Evolutionary conservation across 345 rosid genomes (phyloP).

Genomic region (Carallia pectinifolia): DNA sequence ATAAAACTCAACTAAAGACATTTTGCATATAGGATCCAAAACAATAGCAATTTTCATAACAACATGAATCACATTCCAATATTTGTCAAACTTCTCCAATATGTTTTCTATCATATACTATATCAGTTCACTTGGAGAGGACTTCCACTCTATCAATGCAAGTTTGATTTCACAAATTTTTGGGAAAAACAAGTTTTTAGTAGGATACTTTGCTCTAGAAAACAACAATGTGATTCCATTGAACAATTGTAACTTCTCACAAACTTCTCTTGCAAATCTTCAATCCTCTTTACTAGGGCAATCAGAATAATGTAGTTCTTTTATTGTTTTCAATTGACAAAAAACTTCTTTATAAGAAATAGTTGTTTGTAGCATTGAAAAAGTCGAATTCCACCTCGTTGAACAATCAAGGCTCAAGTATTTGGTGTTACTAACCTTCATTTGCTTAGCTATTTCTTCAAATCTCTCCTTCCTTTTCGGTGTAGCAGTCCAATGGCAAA

Average conservation of each 20-base stretch:
- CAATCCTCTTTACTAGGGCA: too few species aligned
- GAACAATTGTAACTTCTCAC: not conserved
- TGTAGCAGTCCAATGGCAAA: too few species aligned
- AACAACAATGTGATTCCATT: not conserved
- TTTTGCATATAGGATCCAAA: constrained; percentile 2
- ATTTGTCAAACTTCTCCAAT: constrained; percentile 4
- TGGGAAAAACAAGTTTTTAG: not conserved
- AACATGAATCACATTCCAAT: not conserved
- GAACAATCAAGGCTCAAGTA: too few species aligned
- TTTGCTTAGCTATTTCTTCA: too few species aligned
- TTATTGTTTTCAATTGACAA: too few species aligned
- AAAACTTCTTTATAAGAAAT: too few species aligned
- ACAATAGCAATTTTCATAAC: not conserved
- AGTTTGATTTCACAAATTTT: not conserved
- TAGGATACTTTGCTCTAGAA: not conserved
- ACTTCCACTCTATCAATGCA: not conserved
- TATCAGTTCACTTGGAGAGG: not conserved
- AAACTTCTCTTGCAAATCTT: too few species aligned
- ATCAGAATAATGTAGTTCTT: too few species aligned
- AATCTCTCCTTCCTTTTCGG: too few species aligned
- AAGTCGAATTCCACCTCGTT: too few species aligned
- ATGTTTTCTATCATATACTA: not conserved
- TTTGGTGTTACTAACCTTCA: too few species aligned
- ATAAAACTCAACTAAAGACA: not conserved
- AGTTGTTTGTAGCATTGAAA: too few species aligned